Conservation (phyloP, 768 basidiomycete genomes). For the Brasilioporus rufonigricans region DNA sequence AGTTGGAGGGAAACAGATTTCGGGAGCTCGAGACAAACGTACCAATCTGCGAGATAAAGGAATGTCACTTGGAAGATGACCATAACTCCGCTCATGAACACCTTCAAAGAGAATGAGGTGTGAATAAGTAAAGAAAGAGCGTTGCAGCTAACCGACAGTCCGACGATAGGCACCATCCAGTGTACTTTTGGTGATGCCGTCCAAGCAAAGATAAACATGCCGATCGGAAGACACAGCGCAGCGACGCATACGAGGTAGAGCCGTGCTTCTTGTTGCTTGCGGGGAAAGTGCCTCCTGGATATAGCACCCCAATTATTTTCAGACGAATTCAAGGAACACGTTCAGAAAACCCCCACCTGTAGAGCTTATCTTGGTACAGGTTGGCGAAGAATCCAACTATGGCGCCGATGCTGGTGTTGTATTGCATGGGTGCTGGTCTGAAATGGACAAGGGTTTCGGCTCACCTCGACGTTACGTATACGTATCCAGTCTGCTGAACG, state of each 20-base stretch:
- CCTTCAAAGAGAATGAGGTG: constrained; percentile 22
- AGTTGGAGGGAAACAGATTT: background rate
- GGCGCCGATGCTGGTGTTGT: constrained; percentile 46
- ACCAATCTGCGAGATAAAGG: constrained; percentile 53
- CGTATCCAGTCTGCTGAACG: constrained; percentile 55
- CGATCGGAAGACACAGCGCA: constrained; percentile 49
- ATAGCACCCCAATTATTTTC: constrained; percentile 15
- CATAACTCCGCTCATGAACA: constrained; percentile 40
- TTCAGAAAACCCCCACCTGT: constrained; percentile 34
- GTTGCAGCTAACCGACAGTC: constrained; percentile 18
- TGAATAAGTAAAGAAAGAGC: background rate
- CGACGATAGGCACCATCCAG: constrained; percentile 49
- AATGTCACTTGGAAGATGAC: constrained; percentile 45
- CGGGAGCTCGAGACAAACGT: constrained; percentile 9
- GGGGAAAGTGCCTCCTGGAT: constrained; percentile 17
- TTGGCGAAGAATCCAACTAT: constrained; percentile 43
- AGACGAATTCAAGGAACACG: constrained; percentile 8
- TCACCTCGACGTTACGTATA: constrained; percentile 54
- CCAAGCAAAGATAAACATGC: constrained; percentile 73
- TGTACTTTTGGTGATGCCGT: constrained; percentile 52
- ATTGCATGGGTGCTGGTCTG: background rate
- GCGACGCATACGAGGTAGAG: constrained; percentile 54
- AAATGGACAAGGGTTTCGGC: constrained; percentile 13
- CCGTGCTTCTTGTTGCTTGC: constrained; percentile 53
- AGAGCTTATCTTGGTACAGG: constrained; percentile 48